Evolutionary conservation across 805 yeast species (phyloP).

Genomic region (Candida ulmi): DNA sequence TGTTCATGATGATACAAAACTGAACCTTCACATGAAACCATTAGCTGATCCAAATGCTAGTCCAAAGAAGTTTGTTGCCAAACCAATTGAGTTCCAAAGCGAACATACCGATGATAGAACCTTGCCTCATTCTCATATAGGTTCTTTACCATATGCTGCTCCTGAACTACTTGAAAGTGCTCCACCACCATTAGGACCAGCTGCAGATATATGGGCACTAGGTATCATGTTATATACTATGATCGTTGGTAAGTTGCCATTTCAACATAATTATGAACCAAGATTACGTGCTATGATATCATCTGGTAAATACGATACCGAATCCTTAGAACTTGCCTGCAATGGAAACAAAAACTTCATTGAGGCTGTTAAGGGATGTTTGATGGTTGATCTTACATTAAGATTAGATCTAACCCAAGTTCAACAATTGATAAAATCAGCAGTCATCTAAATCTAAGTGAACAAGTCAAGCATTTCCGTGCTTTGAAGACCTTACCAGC

Average conservation of each 20-base stretch:
- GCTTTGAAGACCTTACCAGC: too few species aligned
- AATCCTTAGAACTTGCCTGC: conserved; percentile 37
- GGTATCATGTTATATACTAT: conserved; percentile 76
- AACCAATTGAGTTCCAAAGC: conserved; percentile 10
- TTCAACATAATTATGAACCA: conserved; percentile 80
- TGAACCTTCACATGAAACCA: conserved; percentile 4
- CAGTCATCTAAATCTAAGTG: not conserved
- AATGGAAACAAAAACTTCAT: conserved; percentile 22
- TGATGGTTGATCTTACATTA: conserved; percentile 43
- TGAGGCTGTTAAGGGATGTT: conserved; percentile 45
- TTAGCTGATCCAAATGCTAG: conserved; percentile 1
- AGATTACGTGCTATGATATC: conserved; percentile 66
- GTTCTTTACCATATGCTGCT: conserved; percentile 88
- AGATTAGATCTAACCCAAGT: conserved; percentile 46
- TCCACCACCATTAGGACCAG: conserved; percentile 56
- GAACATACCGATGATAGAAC: conserved; percentile 10
- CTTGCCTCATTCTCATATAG: conserved; percentile 63
- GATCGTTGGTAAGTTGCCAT: conserved; percentile 71
- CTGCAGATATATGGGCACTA: conserved; percentile 87
- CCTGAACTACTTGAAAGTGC: conserved; percentile 72
- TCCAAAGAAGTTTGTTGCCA: conserved; percentile 9
- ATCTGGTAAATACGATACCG: conserved; percentile 55
- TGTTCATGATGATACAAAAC: conserved; percentile 27
- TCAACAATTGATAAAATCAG: conserved; percentile 5
- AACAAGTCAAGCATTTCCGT: too few species aligned